Evolutionary conservation across 495 filamentous ascomycete genomes (phyloP), one percentile per base, ranked within the genome.

Genomic region (Chaetomium tenue): DNA sequence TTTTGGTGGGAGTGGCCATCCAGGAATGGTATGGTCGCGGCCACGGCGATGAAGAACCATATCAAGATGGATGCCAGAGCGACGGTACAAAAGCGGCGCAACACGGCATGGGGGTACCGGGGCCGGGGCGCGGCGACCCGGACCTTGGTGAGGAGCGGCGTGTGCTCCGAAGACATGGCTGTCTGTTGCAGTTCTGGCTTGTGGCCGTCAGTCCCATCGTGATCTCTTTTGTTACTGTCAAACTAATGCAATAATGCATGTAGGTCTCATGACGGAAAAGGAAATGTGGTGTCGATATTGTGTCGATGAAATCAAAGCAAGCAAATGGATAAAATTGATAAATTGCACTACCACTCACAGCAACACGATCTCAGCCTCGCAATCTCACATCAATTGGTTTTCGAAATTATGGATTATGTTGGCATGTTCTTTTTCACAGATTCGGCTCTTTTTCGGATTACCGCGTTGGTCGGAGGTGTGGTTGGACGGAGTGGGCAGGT

Each of bases 81-180:
- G 56, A 88, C 79, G 57, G 86, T 91, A 76, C 89, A 94, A 72
- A 89, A 85, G 56, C 86, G 87, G 60, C 90, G 88, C 39, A 92
- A 67, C 18, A 81, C 78, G 68, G 84, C 83, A 72, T 91, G 90
- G 22, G 83, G 82, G 70, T 92, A 91, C 52, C 87, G 86, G 65
- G 80, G 83, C 42, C 82, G 88, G 18, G 75, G 76, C 6, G 77
- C 72, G 33, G 70, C 75, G 20, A 87, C 79, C 26, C 73, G 76
- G 48, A 89, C 84, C 26, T 83, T 83, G 59, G 79, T 72, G 59
- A 90, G 76, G 66, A 91, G 78, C 30, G 88, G 88, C 20, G 86
- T 88, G 22, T 72, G 73, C 66, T 91, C 89, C 40, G 76, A 78
- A 42, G 80, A 75, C 84, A 85, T 86, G 39, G 52, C 40, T 44